phyloP scores from a whole-genome alignment of 2,329 filamentous ascomycete genomes.

The Apiospora rasikravindrae region DNA sequence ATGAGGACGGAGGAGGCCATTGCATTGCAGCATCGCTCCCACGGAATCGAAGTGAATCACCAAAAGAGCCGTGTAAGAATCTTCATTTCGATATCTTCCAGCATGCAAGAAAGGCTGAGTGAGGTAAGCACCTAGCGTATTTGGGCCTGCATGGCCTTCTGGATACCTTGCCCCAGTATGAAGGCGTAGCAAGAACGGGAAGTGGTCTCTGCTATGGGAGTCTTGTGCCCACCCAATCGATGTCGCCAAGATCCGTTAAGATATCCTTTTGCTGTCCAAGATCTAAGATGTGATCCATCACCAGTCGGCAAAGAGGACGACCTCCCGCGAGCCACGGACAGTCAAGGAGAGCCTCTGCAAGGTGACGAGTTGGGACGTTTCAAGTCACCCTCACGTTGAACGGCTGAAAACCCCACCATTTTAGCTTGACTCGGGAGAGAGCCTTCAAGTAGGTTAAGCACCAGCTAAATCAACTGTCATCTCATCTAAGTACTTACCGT shows the following conservation, averaged over 20 bases:
- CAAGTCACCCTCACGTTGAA: neutral
- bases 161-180: too few species aligned
- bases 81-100: too few species aligned
- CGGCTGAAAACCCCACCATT: slow-evolving; percentile 6
- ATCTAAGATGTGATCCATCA: neutral
- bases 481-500: neutral
- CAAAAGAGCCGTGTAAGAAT: too few species aligned
- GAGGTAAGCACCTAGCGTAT: too few species aligned
- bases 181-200: too few species aligned
- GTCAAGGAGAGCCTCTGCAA: neutral
- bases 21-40: too few species aligned
- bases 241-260: neutral
- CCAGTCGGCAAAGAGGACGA: neutral
- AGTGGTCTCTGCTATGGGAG: too few species aligned
- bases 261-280: neutral
- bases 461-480: slow-evolving; percentile 1
- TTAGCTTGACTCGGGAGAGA: neutral
- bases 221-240: neutral
- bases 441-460: neutral
- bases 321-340: neutral
- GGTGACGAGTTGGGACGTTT: neutral
- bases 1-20: too few species aligned
- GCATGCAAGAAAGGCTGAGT: too few species aligned
- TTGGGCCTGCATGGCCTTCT: too few species aligned
- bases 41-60: too few species aligned